These are phyloP conservation scores for Eucalyptus pauciflora DNA, from an alignment of 345 rosid species.

Conservation along the genomic window DNA sequence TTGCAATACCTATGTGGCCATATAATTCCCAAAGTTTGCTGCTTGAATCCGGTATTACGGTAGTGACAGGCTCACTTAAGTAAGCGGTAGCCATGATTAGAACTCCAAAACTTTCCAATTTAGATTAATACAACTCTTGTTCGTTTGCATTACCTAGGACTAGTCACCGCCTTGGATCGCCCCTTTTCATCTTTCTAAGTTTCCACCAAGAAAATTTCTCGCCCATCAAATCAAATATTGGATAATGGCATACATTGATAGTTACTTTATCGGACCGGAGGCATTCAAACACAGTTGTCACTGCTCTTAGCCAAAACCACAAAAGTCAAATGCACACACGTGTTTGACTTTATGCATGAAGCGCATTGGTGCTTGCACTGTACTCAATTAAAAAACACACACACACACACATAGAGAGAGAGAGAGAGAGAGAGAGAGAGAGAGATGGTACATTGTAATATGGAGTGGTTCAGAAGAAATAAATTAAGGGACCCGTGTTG, in stretches of 20 bases:
- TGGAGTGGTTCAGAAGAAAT: background rate
- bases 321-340: background rate
- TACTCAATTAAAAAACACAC: background rate
- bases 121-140: background rate
- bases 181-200: background rate
- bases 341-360: background rate
- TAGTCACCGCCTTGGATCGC: background rate
- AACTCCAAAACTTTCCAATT: background rate
- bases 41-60: background rate
- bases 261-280: background rate
- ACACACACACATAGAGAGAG: too few relatives aligned
- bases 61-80: background rate
- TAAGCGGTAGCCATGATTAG: background rate
- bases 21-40: background rate
- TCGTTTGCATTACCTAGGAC: background rate
- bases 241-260: background rate
- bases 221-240: background rate
- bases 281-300: background rate
- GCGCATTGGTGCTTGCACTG: background rate
- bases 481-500: background rate
- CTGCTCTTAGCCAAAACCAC: background rate
- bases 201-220: background rate
- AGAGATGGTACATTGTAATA: background rate
- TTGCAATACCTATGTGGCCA: background rate
- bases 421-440: background rate